Conservation (phyloP, 2,329 filamentous ascomycete genomes). For the Alternaria metachromatica region DNA sequence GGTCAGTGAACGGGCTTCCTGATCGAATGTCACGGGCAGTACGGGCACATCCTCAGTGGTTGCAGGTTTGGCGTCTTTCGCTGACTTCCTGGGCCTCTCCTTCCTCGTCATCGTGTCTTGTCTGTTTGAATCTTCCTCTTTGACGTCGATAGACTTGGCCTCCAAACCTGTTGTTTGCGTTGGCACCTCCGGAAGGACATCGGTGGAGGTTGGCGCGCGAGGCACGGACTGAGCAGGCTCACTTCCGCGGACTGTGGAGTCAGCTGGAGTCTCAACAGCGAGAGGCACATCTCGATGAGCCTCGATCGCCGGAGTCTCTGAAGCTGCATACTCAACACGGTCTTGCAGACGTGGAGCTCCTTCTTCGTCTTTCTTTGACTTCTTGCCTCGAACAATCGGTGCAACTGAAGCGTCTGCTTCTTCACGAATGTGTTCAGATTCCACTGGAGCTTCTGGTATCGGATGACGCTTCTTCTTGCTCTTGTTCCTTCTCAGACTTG, state of each 20-base stretch:
- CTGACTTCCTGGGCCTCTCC: slow-evolving; percentile 16
- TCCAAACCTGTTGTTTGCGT: background rate
- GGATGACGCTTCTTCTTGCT: slow-evolving; percentile 50
- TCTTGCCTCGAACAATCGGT: slow-evolving; percentile 36
- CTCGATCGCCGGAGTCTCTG: slow-evolving; percentile 43
- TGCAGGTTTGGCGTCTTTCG: slow-evolving; percentile 6
- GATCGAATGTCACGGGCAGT: slow-evolving; percentile 24
- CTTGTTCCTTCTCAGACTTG: slow-evolving; percentile 56
- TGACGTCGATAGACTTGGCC: slow-evolving; percentile 5
- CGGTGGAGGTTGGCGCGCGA: slow-evolving; percentile 1
- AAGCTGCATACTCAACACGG: slow-evolving; percentile 35
- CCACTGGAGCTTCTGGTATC: slow-evolving; percentile 12
- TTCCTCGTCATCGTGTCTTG: slow-evolving; percentile 50
- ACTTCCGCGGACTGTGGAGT: slow-evolving; percentile 26
- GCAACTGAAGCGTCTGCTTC: slow-evolving; percentile 8
- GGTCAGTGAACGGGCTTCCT: slow-evolving; percentile 17
- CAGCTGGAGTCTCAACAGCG: slow-evolving; percentile 41
- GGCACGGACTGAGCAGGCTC: slow-evolving; percentile 18
- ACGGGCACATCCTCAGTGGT: slow-evolving; percentile 4
- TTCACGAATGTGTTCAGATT: background rate
- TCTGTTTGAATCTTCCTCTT: slow-evolving; percentile 26
- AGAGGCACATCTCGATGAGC: slow-evolving; percentile 39
- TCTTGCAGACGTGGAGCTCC: slow-evolving; percentile 33
- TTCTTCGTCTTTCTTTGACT: slow-evolving; percentile 40
- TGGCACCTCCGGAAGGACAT: background rate